Evolutionary conservation across 2,329 filamentous ascomycete genomes (phyloP), one percentile per base, ranked within the genome.

Genomic region (Nothophaeocryptopus gaeumannii): DNA sequence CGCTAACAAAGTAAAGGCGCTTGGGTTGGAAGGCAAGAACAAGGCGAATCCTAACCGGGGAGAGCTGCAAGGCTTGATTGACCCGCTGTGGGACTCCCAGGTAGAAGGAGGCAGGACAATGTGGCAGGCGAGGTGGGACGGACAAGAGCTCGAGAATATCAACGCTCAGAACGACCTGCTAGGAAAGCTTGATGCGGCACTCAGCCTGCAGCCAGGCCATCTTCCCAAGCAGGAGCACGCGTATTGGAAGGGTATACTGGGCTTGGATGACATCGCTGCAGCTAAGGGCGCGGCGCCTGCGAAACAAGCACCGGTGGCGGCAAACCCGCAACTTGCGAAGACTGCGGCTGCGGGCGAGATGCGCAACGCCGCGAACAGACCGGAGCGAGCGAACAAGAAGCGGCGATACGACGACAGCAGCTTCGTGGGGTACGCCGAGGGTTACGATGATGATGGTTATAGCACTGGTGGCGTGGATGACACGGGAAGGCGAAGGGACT

Each of bases 381-480:
- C 85, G 31, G 83, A 84, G 59, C 78, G 87, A 40, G 74, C 77
- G 47, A 78, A 81, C 54, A 88, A 86, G 73, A 90, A 90, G 75
- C 79, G 88, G 40, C 81, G 83, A 55, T 91, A 90, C 64, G 83
- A 84, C 34, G 87, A 91, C 56, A 80, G 77, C 60, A 88, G 84
- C 61, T 91, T 81, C 63, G 83, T 86, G 61, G 86, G 87, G 36
- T 90, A 90, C 62, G 80, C 81, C 38, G 85, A 89, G 58, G 83
- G 84, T 31, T 89, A 78, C 58, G 78, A 78, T 8, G 86, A 89
- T 55, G 85, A 86, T 54, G 81, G 77, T 48, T 83, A 89, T 63
- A 88, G 84, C 15, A 88, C 85, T 15, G 85, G 83, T 50, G 86
- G 87, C 58, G 82, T 83, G 59, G 85, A 87, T 59, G 82, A 85